A percentile compares a stretch with the other conserved stretches of the same genome.
Evolutionary conservation across 192 early-diverging fungal genomes (phyloP).

Genomic region (Gryganskiella cystojenkinii): DNA sequence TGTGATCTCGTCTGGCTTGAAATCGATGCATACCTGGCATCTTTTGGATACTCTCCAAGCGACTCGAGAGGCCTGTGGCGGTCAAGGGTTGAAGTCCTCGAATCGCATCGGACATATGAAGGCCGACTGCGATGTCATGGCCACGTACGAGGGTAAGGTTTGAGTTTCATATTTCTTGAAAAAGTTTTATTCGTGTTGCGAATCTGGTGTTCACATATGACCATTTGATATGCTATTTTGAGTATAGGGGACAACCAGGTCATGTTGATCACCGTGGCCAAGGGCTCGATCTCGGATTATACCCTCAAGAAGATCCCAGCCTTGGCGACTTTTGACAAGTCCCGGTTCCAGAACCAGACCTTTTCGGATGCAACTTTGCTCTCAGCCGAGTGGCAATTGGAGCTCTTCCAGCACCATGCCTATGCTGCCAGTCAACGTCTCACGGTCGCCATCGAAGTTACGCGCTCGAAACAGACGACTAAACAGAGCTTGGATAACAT

Average conservation of each 20-base stretch:
- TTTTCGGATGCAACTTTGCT: constrained; percentile 13
- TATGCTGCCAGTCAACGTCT: constrained; percentile 2
- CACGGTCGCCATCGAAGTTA: background rate
- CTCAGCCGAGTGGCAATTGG: constrained; percentile 14
- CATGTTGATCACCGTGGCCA: constrained; percentile 19
- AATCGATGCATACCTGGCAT: constrained; percentile 23
- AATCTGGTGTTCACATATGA: background rate
- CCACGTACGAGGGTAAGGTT: constrained; percentile 13
- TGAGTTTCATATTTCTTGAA: background rate
- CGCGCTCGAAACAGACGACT: background rate
- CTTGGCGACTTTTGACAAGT: constrained; percentile 1
- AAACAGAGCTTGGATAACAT: constrained; percentile 7
- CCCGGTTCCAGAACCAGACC: background rate
- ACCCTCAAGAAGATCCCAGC: background rate
- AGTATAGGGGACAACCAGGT: constrained; percentile 20
- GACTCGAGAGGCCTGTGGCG: constrained; percentile 17
- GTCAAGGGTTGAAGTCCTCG: constrained; percentile 17
- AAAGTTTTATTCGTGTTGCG: too few species aligned
- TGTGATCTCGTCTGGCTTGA: constrained; percentile 15
- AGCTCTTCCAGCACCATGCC: constrained; percentile 23
- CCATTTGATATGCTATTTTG: background rate
- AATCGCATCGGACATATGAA: constrained; percentile 24
- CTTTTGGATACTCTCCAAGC: constrained; percentile 16
- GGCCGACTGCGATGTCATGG: constrained; percentile 22
- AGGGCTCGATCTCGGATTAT: constrained; percentile 11